Conservation (phyloP, 2,329 filamentous ascomycete species). For the Pseudovirgaria hyperparasitica region DNA sequence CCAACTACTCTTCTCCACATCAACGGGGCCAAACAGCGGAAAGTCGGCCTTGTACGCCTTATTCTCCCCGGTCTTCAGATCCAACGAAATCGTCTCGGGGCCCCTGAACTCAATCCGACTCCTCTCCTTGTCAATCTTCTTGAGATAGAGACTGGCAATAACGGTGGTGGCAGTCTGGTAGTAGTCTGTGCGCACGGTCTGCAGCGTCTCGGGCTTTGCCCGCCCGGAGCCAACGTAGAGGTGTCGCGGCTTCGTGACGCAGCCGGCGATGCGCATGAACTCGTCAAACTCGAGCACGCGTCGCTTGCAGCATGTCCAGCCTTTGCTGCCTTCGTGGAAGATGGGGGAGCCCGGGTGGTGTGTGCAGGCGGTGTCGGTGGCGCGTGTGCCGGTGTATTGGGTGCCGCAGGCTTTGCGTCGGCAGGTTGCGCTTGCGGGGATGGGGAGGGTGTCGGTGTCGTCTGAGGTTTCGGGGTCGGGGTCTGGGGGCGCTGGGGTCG, state of each 20-base stretch:
- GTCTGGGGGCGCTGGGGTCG: constrained; percentile 23
- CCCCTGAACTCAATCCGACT: constrained; percentile 67
- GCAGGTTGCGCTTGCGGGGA: constrained; percentile 64
- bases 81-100: constrained; percentile 54
- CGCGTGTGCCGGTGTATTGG: constrained; percentile 40
- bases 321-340: constrained; percentile 97
- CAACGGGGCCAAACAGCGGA: constrained; percentile 64
- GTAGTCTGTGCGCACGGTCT: constrained; percentile 77
- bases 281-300: constrained; percentile 94
- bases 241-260: constrained; percentile 68
- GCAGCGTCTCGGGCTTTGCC: constrained; percentile 57
- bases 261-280: constrained; percentile 92
- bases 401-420: constrained; percentile 63
- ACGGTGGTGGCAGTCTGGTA: constrained; percentile 82
- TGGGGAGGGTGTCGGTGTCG: constrained; percentile 63
- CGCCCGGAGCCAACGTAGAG: constrained; percentile 71
- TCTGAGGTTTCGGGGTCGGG: constrained; percentile 61
- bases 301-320: constrained; percentile 93
- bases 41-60: constrained; percentile 70
- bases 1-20: constrained; percentile 60
- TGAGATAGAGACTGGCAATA: constrained; percentile 86
- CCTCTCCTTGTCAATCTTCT: constrained; percentile 81
- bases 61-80: constrained; percentile 73
- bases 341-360: constrained; percentile 84
- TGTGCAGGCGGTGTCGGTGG: constrained; percentile 45